Evolutionary conservation across 2,329 filamentous ascomycete species (phyloP).

Genomic region (Corynespora cassiicola): DNA sequence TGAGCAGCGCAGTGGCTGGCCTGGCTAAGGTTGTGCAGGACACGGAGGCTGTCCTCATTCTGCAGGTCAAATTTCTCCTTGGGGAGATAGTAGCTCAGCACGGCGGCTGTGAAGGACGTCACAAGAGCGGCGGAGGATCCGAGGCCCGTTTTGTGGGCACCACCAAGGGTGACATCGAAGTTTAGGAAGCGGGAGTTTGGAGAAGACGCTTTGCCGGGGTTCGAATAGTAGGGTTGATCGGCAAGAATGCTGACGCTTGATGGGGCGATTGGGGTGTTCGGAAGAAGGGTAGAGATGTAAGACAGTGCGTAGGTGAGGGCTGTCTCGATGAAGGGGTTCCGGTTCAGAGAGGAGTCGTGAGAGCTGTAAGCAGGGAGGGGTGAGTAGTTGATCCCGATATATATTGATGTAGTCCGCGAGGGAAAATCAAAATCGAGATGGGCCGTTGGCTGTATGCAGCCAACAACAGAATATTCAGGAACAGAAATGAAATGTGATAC

Average conservation of each 20-base stretch:
- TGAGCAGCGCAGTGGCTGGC: slow-evolving; percentile 94
- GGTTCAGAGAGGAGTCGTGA: slow-evolving; percentile 53
- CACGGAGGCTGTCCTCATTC: slow-evolving; percentile 60
- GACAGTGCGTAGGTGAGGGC: slow-evolving; percentile 86
- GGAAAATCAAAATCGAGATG: too few relatives aligned
- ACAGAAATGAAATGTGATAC: too few relatives aligned
- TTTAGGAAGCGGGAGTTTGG: slow-evolving; percentile 69
- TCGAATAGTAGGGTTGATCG: slow-evolving; percentile 95
- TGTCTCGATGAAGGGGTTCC: slow-evolving; percentile 91
- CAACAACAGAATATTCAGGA: too few relatives aligned
- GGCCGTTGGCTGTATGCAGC: too few relatives aligned
- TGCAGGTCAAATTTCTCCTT: slow-evolving; percentile 61
- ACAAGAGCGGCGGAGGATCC: slow-evolving; percentile 95
- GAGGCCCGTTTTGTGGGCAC: slow-evolving; percentile 93
- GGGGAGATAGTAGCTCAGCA: slow-evolving; percentile 78
- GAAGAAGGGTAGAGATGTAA: slow-evolving; percentile 68
- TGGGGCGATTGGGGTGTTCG: slow-evolving; percentile 65
- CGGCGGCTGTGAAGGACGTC: slow-evolving; percentile 79
- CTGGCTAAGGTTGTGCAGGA: slow-evolving; percentile 91
- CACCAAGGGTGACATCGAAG: slow-evolving; percentile 76
- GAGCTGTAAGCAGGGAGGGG: slow-evolving; percentile 24
- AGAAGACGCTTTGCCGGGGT: slow-evolving; percentile 32
- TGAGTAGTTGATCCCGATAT: slow-evolving; percentile 4
- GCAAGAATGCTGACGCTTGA: slow-evolving; percentile 85
- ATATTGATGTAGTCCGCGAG: not conserved